Conservation (phyloP, 768 basidiomycete genomes). For the Bullera alba region DNA sequence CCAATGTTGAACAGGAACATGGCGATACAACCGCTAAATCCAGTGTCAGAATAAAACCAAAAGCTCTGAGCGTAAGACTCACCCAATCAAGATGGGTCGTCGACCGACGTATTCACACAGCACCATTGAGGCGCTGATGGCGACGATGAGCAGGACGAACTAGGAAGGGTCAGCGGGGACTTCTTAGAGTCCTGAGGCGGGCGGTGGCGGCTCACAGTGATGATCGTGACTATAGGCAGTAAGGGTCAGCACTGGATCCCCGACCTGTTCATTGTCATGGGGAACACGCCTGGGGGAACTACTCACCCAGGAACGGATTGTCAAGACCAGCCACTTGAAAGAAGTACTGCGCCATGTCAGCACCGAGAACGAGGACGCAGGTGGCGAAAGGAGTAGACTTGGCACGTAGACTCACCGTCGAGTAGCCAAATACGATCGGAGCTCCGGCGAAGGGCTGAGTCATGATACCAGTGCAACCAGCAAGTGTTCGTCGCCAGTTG, state of each 20-base stretch:
- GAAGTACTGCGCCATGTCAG: constrained; percentile 9
- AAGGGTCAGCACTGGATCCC: neutral
- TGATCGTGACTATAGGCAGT: constrained; percentile 8
- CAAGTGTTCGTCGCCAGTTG: constrained; percentile 18
- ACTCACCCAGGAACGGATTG: neutral
- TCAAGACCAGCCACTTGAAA: constrained; percentile 5
- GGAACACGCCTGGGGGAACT: neutral
- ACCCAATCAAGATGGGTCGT: constrained; percentile 16
- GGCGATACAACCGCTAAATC: constrained; percentile 8
- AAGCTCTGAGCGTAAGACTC: neutral
- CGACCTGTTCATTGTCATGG: too few relatives aligned
- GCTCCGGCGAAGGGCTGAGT: constrained; percentile 9
- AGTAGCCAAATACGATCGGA: constrained; percentile 22
- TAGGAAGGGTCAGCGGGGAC: too few relatives aligned
- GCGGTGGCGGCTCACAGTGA: too few relatives aligned
- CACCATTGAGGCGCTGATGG: constrained; percentile 1
- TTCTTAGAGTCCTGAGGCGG: too few relatives aligned
- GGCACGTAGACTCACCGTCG: constrained; percentile 12
- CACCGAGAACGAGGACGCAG: neutral
- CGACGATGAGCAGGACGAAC: constrained; percentile 11
- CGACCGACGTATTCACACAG: constrained; percentile 20
- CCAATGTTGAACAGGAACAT: constrained; percentile 18
- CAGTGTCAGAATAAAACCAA: neutral
- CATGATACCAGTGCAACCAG: constrained; percentile 15
- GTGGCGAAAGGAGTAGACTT: too few relatives aligned